Evolutionary conservation across 495 filamentous ascomycete species (phyloP).

Genomic region (Daldinia bambusicola): DNA sequence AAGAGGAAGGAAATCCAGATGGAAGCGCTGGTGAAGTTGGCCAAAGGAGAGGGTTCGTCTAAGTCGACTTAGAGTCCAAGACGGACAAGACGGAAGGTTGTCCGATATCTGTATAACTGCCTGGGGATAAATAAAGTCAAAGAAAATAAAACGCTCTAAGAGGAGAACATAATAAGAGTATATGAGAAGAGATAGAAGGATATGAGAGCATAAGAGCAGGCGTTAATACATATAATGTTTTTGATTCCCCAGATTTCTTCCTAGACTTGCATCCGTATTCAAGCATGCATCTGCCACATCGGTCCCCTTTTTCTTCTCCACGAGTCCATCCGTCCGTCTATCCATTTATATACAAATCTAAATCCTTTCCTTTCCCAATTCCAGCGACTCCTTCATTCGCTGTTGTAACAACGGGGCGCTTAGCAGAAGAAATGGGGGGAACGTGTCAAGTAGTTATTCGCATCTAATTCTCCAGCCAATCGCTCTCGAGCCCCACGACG

Average conservation of each 20-base stretch:
- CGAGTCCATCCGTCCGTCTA: slow-evolving; percentile 13
- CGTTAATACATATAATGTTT: slow-evolving; percentile 33
- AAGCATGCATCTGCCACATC: slow-evolving; percentile 34
- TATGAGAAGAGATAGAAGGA: neutral
- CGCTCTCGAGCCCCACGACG: slow-evolving; percentile 30
- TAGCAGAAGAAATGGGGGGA: neutral
- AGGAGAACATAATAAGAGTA: neutral
- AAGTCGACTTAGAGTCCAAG: slow-evolving; percentile 6
- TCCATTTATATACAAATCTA: slow-evolving; percentile 16
- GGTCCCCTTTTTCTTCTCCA: slow-evolving; percentile 18
- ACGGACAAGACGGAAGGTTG: neutral
- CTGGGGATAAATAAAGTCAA: neutral
- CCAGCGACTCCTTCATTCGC: neutral
- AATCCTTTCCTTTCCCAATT: slow-evolving; percentile 11
- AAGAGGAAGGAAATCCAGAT: slow-evolving; percentile 17
- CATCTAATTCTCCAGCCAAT: slow-evolving; percentile 27
- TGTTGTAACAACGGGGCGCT: neutral
- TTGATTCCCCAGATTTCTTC: slow-evolving; percentile 17
- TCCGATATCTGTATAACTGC: neutral
- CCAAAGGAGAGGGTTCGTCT: slow-evolving; percentile 8
- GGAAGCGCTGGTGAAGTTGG: slow-evolving; percentile 28
- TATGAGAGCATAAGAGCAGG: slow-evolving; percentile 2
- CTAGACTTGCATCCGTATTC: slow-evolving; percentile 17
- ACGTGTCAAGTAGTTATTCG: neutral
- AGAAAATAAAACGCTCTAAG: slow-evolving; percentile 1